A percentile compares a stretch with the other conserved stretches of the same genome.
Conservation (phyloP, 495 filamentous ascomycete species). For the Penicillium cataractarum region DNA sequence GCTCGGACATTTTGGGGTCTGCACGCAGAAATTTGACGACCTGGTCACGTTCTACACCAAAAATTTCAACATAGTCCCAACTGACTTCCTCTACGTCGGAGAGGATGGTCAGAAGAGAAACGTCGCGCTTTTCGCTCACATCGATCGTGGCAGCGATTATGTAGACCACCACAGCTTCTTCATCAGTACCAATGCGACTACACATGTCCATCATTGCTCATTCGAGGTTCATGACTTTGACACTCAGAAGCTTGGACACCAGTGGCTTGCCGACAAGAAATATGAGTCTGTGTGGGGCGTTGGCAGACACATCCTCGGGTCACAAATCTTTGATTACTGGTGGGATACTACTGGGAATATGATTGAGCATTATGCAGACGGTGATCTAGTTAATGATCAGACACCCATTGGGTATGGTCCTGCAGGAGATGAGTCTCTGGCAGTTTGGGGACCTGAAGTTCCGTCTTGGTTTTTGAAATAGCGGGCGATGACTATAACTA, state of each 20-base stretch:
- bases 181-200: constrained; percentile 56
- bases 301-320: constrained; percentile 72
- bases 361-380: constrained; percentile 73
- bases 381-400: constrained; percentile 63
- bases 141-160: constrained; percentile 61
- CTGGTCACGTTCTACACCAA: constrained; percentile 64
- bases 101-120: constrained; percentile 40
- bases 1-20: constrained; percentile 73
- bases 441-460: constrained; percentile 40
- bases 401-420: constrained; percentile 48
- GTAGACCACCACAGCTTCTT: constrained; percentile 79
- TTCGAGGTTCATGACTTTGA: constrained; percentile 82
- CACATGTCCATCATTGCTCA: constrained; percentile 70
- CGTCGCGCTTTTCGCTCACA: constrained; percentile 64
- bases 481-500: no score
- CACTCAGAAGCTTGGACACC: constrained; percentile 71
- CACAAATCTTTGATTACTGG: constrained; percentile 82
- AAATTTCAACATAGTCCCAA: constrained; percentile 69
- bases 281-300: constrained; percentile 76
- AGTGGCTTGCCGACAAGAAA: constrained; percentile 65
- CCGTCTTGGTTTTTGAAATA: constrained; percentile 27
- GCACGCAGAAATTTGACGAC: constrained; percentile 60
- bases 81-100: constrained; percentile 38
- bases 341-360: constrained; percentile 64
- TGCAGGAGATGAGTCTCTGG: constrained; percentile 31